Evolutionary conservation across 2,329 filamentous ascomycete species (phyloP), one percentile per base, ranked within the genome.

Genomic region (Colletotrichum sp.): DNA sequence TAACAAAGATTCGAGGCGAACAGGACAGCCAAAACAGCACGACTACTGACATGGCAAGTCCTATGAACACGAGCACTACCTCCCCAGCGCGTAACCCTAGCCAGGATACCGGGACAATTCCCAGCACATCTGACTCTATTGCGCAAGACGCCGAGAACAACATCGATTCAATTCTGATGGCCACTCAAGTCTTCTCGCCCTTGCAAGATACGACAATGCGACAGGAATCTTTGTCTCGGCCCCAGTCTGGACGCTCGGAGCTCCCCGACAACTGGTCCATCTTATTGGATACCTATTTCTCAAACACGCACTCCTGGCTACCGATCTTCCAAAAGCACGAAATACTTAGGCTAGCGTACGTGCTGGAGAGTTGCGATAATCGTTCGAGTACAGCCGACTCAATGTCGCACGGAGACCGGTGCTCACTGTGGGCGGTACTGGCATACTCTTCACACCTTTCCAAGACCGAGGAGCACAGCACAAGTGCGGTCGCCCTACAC

Each of bases 321-420:
- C 70, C 70, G 10, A 61, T 73, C 7, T 67, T 55, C 14, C 72
- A 68, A 38, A 77, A 75, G 36, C 69, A 77, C 36, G 73, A 74
- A 14, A 58, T 77, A 0, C 26, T 75, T 4, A 62, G 75, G 13
- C 56, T 69, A 14, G 63, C 63, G 3, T 69, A 70, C 21, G 12
- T 75, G 26, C 26, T 67, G 4, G 28, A 52, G 30, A 64, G 30
- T 14, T 7, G 24, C n/a, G 21, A 30, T 5, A 26, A 28, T 2
- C 18, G 16, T 21, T 8, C 59, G 13, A 28, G 28, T 21, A 32
- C 8, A n/a, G 24, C 63, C 3, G 24, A 66, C 18, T 28, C n/a
- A 4, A 66, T 72, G 7, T 52, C 56, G 2, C 59, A 63, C 9
- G 59, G 59, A 63, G 59, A 63, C 5, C 30, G 59, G 2, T 63